phyloP scores from a whole-genome alignment of 805 yeast species.

The Metschnikowia santaceciliae region DNA sequence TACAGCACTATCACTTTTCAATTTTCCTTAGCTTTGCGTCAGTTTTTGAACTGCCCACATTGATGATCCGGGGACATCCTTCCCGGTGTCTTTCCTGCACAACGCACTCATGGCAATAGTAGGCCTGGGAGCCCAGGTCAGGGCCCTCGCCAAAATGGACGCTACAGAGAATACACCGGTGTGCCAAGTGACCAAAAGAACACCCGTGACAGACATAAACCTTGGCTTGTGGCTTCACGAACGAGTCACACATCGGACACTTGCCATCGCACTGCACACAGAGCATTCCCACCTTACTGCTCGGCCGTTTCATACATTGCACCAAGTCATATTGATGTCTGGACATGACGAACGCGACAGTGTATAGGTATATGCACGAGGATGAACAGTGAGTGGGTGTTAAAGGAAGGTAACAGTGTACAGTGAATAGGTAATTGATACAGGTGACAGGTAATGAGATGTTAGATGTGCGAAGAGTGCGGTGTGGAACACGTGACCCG shows the following conservation, averaged over 20 bases:
- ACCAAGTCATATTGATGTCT: slow-evolving; percentile 84
- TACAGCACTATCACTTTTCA: background rate
- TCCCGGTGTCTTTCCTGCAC: slow-evolving; percentile 74
- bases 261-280: slow-evolving; percentile 88
- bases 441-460: too few relatives aligned
- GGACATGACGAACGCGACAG: slow-evolving; percentile 50
- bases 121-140: slow-evolving; percentile 47
- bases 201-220: slow-evolving; percentile 85
- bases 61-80: slow-evolving; percentile 85
- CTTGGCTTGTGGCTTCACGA: slow-evolving; percentile 61
- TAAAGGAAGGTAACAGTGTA: too few relatives aligned
- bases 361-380: background rate
- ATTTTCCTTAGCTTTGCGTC: slow-evolving; percentile 42
- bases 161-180: slow-evolving; percentile 78
- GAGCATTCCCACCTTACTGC: slow-evolving; percentile 61
- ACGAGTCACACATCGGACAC: slow-evolving; percentile 88
- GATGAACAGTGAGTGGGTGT: background rate
- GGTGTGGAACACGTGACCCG: too few relatives aligned
- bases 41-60: slow-evolving; percentile 71
- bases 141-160: slow-evolving; percentile 52
- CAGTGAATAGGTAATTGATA: too few relatives aligned
- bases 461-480: too few relatives aligned
- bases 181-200: slow-evolving; percentile 61
- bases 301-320: slow-evolving; percentile 83
- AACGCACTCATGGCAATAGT: slow-evolving; percentile 84